Evolutionary conservation across 2,329 filamentous ascomycete genomes (phyloP).

Genomic region (Meredithiella fracta): DNA sequence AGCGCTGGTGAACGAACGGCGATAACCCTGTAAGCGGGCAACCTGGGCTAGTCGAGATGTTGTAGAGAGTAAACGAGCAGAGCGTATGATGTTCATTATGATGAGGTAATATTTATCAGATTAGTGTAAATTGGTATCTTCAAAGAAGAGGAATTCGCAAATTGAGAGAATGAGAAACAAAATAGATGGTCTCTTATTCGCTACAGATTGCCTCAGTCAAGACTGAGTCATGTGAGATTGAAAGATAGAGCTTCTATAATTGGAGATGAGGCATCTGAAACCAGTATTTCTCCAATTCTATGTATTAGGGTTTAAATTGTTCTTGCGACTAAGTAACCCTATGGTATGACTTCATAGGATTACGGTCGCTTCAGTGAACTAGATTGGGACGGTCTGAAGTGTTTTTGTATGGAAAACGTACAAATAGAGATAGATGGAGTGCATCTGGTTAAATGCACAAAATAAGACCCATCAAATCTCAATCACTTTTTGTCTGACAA

Average conservation of each 20-base stretch:
- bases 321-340: not conserved
- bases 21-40: conserved; percentile 1
- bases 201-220: not conserved
- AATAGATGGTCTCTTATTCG: not conserved
- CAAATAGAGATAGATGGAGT: not conserved
- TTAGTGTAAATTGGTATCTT: not conserved
- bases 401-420: not conserved
- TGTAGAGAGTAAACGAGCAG: not conserved
- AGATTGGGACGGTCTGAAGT: not conserved
- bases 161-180: not conserved
- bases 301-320: not conserved
- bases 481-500: not conserved
- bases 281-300: not conserved
- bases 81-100: not conserved
- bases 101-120: not conserved
- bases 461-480: not conserved
- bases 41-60: not conserved
- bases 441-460: not conserved
- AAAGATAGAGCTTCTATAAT: not conserved
- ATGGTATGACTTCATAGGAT: not conserved
- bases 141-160: not conserved
- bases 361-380: not conserved
- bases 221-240: not conserved
- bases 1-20: conserved; percentile 7
- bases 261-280: conserved; percentile 2